These are phyloP conservation scores for Fusarium sp. DNA, from an alignment of 2,329 filamentous ascomycete genomes.

Conservation along the genomic window DNA sequence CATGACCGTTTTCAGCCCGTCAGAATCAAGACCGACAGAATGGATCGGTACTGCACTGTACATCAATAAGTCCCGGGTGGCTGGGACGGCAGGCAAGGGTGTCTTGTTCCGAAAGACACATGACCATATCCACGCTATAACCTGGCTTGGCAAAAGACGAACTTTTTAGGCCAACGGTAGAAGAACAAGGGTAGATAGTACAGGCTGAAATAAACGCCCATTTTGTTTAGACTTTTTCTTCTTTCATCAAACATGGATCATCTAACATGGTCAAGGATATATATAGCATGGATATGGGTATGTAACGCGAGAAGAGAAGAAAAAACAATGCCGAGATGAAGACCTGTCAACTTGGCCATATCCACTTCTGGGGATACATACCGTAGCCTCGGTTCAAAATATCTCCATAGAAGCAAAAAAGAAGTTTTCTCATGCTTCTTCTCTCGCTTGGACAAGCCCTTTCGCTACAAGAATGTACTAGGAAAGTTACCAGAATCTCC, in stretches of 20 bases:
- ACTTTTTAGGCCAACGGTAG: constrained; percentile 12
- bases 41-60: constrained; percentile 21
- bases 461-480: constrained; percentile 1
- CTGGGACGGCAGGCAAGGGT: constrained; percentile 38
- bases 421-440: constrained; percentile 11
- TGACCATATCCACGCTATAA: background rate
- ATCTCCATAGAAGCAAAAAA: constrained; percentile 3
- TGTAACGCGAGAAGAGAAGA: constrained; percentile 6
- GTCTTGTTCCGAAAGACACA: constrained; percentile 13
- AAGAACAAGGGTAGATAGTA: constrained; percentile 1
- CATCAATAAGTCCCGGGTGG: constrained; percentile 33
- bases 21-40: constrained; percentile 18
- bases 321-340: constrained; percentile 22
- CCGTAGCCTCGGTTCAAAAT: constrained; percentile 1
- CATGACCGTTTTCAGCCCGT: background rate
- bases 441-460: background rate
- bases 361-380: constrained; percentile 6
- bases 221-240: constrained; percentile 20
- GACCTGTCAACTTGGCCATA: constrained; percentile 2
- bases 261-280: background rate
- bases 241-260: background rate
- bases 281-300: background rate
- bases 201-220: constrained; percentile 36
- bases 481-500: constrained; percentile 4
- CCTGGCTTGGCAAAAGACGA: background rate